Percentiles rank a stretch among this genome's conserved stretches.
These are phyloP conservation scores for Syzygium aqueum DNA, from an alignment of 345 rosid species.

Conservation along the genomic window DNA sequence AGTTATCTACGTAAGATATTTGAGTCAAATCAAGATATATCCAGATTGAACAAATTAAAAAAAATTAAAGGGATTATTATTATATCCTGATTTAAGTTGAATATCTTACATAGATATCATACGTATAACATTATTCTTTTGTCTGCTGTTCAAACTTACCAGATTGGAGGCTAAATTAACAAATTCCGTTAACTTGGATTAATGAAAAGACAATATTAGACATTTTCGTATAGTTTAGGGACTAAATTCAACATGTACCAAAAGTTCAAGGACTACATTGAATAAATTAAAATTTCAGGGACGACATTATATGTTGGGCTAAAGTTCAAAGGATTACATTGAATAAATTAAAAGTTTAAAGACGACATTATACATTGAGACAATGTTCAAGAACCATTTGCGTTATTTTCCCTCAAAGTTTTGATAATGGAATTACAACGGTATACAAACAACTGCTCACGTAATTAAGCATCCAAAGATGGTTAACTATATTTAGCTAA, in stretches of 20 bases:
- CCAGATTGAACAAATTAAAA: too few relatives aligned
- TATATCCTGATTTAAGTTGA: neutral
- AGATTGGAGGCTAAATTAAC: neutral
- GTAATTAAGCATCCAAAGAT: neutral
- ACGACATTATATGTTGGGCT: neutral
- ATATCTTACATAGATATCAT: neutral
- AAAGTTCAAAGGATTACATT: neutral
- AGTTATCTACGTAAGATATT: neutral
- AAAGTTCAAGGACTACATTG: neutral
- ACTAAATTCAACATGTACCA: neutral
- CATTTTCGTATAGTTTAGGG: accelerated
- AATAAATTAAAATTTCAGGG: neutral
- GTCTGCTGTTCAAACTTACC: accelerated
- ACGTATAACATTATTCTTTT: neutral
- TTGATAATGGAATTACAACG: neutral
- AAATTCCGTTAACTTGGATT: neutral
- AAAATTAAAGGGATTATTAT: too few relatives aligned
- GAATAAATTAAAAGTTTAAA: neutral
- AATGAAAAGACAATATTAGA: neutral
- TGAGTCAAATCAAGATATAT: neutral
- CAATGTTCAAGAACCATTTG: neutral
- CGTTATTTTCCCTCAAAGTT: neutral
- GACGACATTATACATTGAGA: accelerated
- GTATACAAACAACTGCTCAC: neutral
- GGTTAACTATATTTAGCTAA: neutral